Conservation (phyloP, 805 yeast species). For the Yamadazyma phyllophila region DNA sequence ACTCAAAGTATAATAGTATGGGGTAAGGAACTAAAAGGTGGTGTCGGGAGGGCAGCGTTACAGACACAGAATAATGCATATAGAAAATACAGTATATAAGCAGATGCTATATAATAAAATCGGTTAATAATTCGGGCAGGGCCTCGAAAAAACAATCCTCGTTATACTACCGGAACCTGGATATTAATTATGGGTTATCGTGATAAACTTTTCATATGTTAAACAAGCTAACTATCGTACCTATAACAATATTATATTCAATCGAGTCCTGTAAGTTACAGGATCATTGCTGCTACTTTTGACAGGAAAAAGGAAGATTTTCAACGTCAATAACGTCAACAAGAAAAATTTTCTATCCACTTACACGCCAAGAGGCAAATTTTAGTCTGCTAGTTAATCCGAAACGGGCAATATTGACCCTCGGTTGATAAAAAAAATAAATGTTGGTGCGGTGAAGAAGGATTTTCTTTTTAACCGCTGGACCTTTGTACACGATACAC, state of each 20-base stretch:
- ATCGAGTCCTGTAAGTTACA: constrained; percentile 9
- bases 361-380: background rate
- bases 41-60: background rate
- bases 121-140: background rate
- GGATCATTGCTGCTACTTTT: constrained; percentile 1
- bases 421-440: background rate
- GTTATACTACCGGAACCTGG: background rate
- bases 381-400: background rate
- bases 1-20: too few species aligned
- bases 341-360: constrained; percentile 1
- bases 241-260: constrained; percentile 7
- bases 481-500: background rate
- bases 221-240: background rate
- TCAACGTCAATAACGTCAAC: background rate
- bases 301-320: background rate
- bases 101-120: constrained; percentile 4
- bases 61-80: background rate
- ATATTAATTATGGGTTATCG: background rate
- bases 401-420: background rate
- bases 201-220: background rate
- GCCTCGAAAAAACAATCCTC: background rate
- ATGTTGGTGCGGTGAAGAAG: too few species aligned
- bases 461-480: background rate
- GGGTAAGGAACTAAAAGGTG: too few species aligned
- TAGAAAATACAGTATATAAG: constrained; percentile 1